Evolutionary conservation across 768 basidiomycete genomes (phyloP), one percentile per base, ranked within the genome.

Genomic region (Tephrocybe sp.): DNA sequence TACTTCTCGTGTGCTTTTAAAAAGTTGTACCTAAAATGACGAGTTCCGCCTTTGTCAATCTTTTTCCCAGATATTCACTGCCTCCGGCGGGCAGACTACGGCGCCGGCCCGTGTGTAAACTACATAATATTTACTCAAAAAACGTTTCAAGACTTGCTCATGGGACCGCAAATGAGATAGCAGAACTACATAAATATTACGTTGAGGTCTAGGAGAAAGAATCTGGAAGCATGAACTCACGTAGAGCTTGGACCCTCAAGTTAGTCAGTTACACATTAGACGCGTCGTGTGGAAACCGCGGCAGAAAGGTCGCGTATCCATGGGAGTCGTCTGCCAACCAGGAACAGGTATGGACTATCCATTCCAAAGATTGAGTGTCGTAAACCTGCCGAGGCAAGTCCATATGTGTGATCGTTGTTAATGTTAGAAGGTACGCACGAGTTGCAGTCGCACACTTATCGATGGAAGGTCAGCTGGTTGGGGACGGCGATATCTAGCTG

Each of bases 241-340:
- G 31, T 35, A 20, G 34, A 19, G 20, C 38, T 48, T 46, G 23
- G 36, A 20, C 14, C 20, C 17, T 12, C 32, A 34, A 46, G 14
- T 16, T 6, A 8, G n/a, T 30, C 14, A 17, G 4, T 9, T 13
- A 35, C 9, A 19, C 17, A 40, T 44, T 36, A 45, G 34, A 45
- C 50, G 30, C 22, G 43, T 22, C 26, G 32, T 19, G 19, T 51
- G 36, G 53, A 54, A 46, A 46, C 45, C 40, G 39, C 53, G 49
- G 49, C 39, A 50, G 49, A 41, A 54, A 42, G 11, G 9, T 50
- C 44, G 14, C 40, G 53, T 54, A 39, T 41, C 53, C 49, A 51
- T 16, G 49, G n/a, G 11, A 12, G 9, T 42, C 10, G 26, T 51
- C 20, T 47, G 45, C 45, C 45, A 38, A 50, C 54, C 54, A 51